These are phyloP conservation scores for Eucalyptus caleyi DNA, from an alignment of 345 rosid genomes.

Conservation along the genomic window DNA sequence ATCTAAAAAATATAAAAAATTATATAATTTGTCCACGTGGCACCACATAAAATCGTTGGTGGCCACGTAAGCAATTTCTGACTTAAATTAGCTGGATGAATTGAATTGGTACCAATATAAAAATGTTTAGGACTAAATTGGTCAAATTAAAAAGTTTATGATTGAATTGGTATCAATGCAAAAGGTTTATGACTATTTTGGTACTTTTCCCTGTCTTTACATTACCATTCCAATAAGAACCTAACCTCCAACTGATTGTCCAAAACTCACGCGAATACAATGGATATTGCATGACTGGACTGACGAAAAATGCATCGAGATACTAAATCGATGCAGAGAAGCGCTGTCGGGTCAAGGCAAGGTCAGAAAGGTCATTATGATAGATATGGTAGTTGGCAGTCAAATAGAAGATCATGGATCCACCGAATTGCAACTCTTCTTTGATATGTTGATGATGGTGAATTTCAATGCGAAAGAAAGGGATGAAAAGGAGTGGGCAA, in stretches of 20 bases:
- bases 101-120: no score
- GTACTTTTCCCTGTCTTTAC: no score
- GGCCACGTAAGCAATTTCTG: fast-evolving
- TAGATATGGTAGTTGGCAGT: not conserved
- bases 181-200: no score
- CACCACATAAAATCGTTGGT: fast-evolving
- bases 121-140: no score
- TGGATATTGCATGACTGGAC: not conserved
- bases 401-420: not conserved
- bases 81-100: no score
- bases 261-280: not conserved
- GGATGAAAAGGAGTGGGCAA: constrained; percentile 11
- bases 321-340: not conserved
- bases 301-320: not conserved
- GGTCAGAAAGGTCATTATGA: not conserved
- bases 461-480: constrained; percentile 3
- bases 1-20: no score
- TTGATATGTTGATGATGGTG: constrained; percentile 9
- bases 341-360: not conserved
- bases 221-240: not conserved
- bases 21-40: no score
- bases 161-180: no score
- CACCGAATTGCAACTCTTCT: not conserved
- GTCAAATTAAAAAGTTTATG: no score
- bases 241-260: not conserved